Evolutionary conservation across 495 filamentous ascomycete species (phyloP), one percentile per base, ranked within the genome.

Genomic region (Penicillium roqueforti): DNA sequence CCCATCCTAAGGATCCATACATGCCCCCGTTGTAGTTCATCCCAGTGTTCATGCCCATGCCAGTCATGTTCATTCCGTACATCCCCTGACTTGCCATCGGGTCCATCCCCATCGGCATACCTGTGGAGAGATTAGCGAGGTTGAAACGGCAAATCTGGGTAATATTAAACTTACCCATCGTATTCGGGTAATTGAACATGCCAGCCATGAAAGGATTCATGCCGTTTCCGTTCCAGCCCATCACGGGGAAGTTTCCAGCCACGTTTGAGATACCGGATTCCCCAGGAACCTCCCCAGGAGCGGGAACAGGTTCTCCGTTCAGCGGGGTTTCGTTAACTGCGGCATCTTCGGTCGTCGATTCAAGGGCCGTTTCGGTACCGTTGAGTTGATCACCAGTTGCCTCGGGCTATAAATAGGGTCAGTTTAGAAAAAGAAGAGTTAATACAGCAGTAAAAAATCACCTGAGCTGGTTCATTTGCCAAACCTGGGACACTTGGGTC

Each of bases 41-140:
- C 74, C 85, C 87, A 83, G 86, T 85, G 62, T 85, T 85, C 88
- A 93, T 91, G 71, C 86, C 88, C 88, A 91, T 91, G 77, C 86
- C 86, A 82, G 85, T 86, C 87, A 92, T 92, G 81, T 86, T 88
- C 87, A 91, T 91, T 76, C 85, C 85, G 74, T 85, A 92, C 87
- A 95, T 92, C 69, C 82, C 85, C 72, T 93, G 88, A 71, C 75
- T 76, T 82, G 90, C 77, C 87, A 92, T 92, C 61, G 87, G 88
- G 78, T 91, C 88, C 87, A 96, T 91, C 66, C 75, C 76, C 85
- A 92, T 89, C 65, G 83, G 76, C 85, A 90, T 90, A 61, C 81
- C 87, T 88, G 23, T 25, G 14, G 14, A 52, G 43, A 10, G 11
- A 43, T 61, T 56, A 60, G 56, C 51, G 25, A 63, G 53, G 16